Conservation (phyloP, 1,284 basidiomycete genomes). For the Heterobasidion parviporum region DNA sequence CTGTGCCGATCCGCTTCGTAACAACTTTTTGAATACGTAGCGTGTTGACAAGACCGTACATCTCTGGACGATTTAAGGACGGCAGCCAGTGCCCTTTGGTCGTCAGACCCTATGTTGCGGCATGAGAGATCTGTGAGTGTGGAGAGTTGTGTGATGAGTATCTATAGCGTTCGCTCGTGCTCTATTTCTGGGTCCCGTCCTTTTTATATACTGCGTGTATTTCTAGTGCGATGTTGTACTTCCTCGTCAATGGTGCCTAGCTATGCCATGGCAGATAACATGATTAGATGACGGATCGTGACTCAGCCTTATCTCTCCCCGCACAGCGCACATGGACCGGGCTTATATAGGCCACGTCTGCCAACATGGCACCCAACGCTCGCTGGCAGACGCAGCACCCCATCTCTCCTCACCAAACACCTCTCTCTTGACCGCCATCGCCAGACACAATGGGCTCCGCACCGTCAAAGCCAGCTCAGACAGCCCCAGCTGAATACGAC, state of each 20-base stretch:
- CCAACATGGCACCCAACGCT: not conserved
- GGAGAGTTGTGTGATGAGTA: not conserved
- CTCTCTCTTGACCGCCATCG: not conserved
- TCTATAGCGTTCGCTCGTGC: not conserved
- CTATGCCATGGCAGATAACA: no score
- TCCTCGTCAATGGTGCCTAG: no score
- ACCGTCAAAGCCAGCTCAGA: conserved; percentile 30
- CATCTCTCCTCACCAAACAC: not conserved
- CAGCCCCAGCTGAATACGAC: conserved; percentile 19
- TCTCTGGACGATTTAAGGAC: conserved; percentile 47
- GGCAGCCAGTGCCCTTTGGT: conserved; percentile 65
- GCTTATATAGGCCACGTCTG: no score
- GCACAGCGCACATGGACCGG: no score
- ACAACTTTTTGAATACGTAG: conserved; percentile 27
- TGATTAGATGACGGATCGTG: no score
- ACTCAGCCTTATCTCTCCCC: no score
- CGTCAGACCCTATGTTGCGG: conserved; percentile 28
- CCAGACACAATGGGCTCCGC: conserved; percentile 40
- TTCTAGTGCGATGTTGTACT: not conserved
- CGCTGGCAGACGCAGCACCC: not conserved
- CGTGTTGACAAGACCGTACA: conserved; percentile 64
- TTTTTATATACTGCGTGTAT: not conserved
- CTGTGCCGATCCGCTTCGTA: not conserved
- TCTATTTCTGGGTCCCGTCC: no score
- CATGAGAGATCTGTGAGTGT: not conserved